Evolutionary conservation across 1,284 basidiomycete species (phyloP), one percentile per base, ranked within the genome.

Genomic region (Tilletia setariae): DNA sequence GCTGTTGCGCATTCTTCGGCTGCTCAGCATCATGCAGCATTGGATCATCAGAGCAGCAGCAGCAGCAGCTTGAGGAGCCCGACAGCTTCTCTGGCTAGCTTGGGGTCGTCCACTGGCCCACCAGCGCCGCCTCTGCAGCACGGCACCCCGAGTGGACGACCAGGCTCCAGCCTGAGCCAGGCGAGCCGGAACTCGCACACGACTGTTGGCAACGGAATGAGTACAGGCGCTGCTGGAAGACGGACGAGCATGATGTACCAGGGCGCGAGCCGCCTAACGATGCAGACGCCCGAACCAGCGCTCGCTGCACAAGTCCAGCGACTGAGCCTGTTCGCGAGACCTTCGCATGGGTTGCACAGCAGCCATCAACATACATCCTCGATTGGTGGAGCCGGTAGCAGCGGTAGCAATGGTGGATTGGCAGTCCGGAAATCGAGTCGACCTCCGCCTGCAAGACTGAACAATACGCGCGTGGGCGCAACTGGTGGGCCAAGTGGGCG

Each of bases 241-340:
- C 35, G 35, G 35, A 11, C 35, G 35, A 40, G 35, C 11, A 11
- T 40, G 35, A 40, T 40, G 35, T 40, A 40, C 35, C 35, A 40
- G 15, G 73, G 74, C 1, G 72, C 72, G 9, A 76, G 72, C 46
- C 70, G 78, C 16, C 16, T 69, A 49, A 73, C 67, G 49, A 78
- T 79, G 78, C 77, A 79, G 68, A 80, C 78, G 44, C 78, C 78
- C 11, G 78, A 80, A 32, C 78, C 78, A 2, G 72, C 70, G 11
- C 75, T 80, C 19, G 72, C 74, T 15, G 77, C 77, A 11, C 65
- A 77, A 7, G 78, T 72, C 16, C 72, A 77, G 64, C 64, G 77
- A 9, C 64, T 80, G 51, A 75, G 70, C 64, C 71, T 79, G 72
- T 80, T 76, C 62, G 71, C 72, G 13, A 66, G 71, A 21, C 72